Conservation (phyloP, 2,329 filamentous ascomycete genomes). For the Ophiostoma sp. region DNA sequence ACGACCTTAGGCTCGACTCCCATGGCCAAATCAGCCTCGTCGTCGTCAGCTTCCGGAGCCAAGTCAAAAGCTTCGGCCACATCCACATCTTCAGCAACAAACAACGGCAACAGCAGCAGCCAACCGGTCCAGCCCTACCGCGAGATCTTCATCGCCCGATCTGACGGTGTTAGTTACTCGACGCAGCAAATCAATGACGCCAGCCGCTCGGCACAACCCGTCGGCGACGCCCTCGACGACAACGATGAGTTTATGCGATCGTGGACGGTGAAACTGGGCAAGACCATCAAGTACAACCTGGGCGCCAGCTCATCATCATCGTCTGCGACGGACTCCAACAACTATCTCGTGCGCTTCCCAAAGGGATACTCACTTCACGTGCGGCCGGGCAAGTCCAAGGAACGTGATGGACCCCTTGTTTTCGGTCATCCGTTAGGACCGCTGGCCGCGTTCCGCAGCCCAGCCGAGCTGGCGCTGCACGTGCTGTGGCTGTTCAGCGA, state of each 20-base stretch:
- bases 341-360: conserved; percentile 31
- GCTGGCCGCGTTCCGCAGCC: conserved; percentile 46
- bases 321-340: conserved; percentile 13
- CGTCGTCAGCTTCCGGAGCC: not conserved
- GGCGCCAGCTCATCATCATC: conserved; percentile 11
- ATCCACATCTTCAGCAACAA: not conserved
- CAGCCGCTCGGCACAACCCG: conserved; percentile 28
- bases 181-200: conserved; percentile 32
- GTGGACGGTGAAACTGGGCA: conserved; percentile 32
- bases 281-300: conserved; percentile 33
- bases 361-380: conserved; percentile 31
- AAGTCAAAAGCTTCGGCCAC: not conserved
- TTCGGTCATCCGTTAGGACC: conserved; percentile 32
- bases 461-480: conserved; percentile 55
- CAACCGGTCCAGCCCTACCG: conserved; percentile 26
- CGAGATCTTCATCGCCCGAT: conserved; percentile 29
- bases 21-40: conserved; percentile 5
- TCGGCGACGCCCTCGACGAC: conserved; percentile 30
- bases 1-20: not conserved
- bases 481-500: conserved; percentile 53
- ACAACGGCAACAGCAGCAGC: conserved; percentile 3
- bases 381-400: conserved; percentile 39
- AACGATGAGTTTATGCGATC: conserved; percentile 29
- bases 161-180: conserved; percentile 31
- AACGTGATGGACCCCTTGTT: conserved; percentile 59